Base-by-base conservation (phyloP, 169 alveolate species). In the Plasmodium malariae region DNA sequence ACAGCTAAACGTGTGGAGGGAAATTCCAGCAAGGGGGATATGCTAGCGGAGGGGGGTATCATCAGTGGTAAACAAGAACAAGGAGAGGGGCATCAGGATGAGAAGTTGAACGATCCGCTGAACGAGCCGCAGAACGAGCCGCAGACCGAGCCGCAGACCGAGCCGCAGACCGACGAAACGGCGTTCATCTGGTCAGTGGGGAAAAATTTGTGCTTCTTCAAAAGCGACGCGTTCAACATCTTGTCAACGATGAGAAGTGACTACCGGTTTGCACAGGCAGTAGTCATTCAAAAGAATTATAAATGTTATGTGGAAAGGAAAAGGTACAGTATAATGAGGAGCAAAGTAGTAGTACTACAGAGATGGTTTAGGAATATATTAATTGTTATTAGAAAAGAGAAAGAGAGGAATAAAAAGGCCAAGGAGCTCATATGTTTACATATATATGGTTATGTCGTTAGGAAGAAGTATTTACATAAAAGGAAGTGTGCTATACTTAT, bases 141-240 rank as follows among this genome's bases (percentile, higher is more conserved):
- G n/a, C n/a, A n/a, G n/a, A n/a, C 0, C n/a, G n/a, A n/a, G n/a
- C n/a, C n/a, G n/a, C n/a, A n/a, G n/a, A n/a, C 0, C n/a, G n/a
- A n/a, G n/a, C n/a, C n/a, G n/a, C n/a, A 19, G 21, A 30, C 12
- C 54, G 11, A 30, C 4, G 19, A 69, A 11, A 48, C 28, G 11
- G 17, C 49, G 43, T 60, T 83, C 24, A 51, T 68, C 12, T 83
- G 91, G 91, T 70, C 85, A 4, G 91, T 83, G 14, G 91, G 91
- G 3, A 83, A 83, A 40, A 67, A 49, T 37, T 24, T 83, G 2
- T 74, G 78, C 19, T 71, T 83, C 30, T 90, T 78, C 24, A 91
- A 88, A 51, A 94, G 93, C 51, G 90, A 72, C 6, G 93, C 94
- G n/a, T 92, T 74, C 69, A 95, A 92, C 14, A 74, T 86, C 48